Evolutionary conservation across 306 rosid genomes (phyloP), one percentile per base, ranked within the genome.

Genomic region (Sesbania bispinosa): DNA sequence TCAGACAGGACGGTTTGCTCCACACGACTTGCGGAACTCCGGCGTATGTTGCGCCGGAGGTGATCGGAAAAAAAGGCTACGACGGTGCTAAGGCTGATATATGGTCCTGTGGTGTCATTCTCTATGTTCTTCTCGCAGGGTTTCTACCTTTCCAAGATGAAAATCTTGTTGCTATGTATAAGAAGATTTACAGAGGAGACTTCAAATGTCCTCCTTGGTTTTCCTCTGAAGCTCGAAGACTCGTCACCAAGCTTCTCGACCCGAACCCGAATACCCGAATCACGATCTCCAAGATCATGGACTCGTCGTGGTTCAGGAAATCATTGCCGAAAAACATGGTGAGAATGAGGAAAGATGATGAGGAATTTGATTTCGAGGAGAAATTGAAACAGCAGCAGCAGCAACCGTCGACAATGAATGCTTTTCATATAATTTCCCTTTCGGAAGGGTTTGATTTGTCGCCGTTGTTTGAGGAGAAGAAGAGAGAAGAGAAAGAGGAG

Each of bases 141-240:
- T 91, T 85, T 38, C 68, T 91, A 10, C 97, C 97, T 1, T 91
- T 91, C 16, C 97, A 91, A 23, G 97, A 91, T 10, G 97, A 88
- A 6, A 88, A 91, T 14, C 10, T 88, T 7, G 79, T 91, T 7
- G 73, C 89, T 1, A 83, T 91, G 93, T 91, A 91, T 47, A 57
- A 79, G 53, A 91, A 88, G 36, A 88, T 88, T 41, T 87, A 88
- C 87, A 72, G 85, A 5, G 97, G 97, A 0, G 97, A 91, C 47
- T 91, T 91, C 80, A 88, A 79, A 30, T 91, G 97, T n/a, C 97
- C 97, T 1, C 88, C 96, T 1, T 92, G 97, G 97, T 84, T 92
- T 15, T 87, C 97, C 0, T 10, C 91, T 0, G 97, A 92, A 2
- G 89, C 97, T 1, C 79, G 93, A 0, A 61, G 91, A 0, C 82